Base-by-base conservation (phyloP, 2,329 filamentous ascomycete genomes). In the Gnomoniopsis smithogilvyi region DNA sequence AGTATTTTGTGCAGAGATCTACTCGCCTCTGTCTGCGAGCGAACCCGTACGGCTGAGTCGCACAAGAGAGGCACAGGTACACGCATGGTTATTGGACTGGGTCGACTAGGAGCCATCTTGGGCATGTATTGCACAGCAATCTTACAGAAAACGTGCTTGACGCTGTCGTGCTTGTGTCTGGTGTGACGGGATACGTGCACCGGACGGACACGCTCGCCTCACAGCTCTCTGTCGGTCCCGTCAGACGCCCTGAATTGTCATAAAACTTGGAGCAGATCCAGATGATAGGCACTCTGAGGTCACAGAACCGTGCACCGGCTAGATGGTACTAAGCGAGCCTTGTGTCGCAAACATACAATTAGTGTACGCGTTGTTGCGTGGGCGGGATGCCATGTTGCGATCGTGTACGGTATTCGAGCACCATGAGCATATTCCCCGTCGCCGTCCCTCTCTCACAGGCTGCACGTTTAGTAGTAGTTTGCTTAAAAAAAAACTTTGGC, bases 61-160 rank as follows among this genome's bases (percentile, higher is more conserved):
- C 38, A 54, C 55, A n/a, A 47, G 30, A 48, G 46, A 19, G 21
- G 38, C 38, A 36, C 15, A 19, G n/a, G 34, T 34, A 30, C 30
- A 30, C 46, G 22, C 48, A 7, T 15, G 33, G 41, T 24, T 24
- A 46, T 47, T 47, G 36, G 26, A 24, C 46, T 24, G 17, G 33
- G 43, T 24, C 43, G 26, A 3, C n/a, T 15, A 36, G 19, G 11
- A 15, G 30, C 8, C 4, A 34, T 22, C 51, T 41, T 24, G 54
- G 47, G 50, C 33, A 30, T 21, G 59, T 61, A 46, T 58, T 46
- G 55, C 59, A 61, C 43, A 43, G 22, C 59, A 61, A 61, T 58
- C 54, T 61, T 43, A 48, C 6, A 41, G 10, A 58, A 61, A 61
- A 61, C 59, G 59, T 61, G 59, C 51, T 48, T 47, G 51, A 55